Percentiles rank a stretch among this genome's conserved stretches.
Evolutionary conservation across 2,329 filamentous ascomycete genomes (phyloP).

Genomic region (Xylogone sp.): DNA sequence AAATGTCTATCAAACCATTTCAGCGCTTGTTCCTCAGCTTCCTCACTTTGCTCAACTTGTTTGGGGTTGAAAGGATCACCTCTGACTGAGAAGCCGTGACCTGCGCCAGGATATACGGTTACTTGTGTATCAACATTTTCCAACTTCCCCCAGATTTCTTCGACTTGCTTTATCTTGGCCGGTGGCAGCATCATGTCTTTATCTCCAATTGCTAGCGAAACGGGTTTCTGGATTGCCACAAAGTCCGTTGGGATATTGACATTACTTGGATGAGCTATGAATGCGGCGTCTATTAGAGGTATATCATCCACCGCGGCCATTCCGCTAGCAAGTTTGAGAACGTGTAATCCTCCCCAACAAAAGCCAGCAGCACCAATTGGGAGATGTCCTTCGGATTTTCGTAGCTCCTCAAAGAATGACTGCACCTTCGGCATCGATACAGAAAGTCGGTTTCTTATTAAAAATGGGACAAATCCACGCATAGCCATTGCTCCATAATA

Average conservation of each 20-base stretch:
- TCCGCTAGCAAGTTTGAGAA: constrained; percentile 38
- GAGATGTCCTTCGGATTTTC: constrained; percentile 19
- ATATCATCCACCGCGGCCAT: constrained; percentile 13
- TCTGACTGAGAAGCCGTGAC: constrained; percentile 34
- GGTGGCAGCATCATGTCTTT: constrained; percentile 34
- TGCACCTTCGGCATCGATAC: constrained; percentile 27
- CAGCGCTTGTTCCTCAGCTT: constrained; percentile 32
- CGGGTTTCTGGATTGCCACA: constrained; percentile 25
- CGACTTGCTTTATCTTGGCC: constrained; percentile 13
- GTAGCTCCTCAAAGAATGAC: constrained; percentile 29
- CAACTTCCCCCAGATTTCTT: constrained; percentile 14
- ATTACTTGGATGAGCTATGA: constrained; percentile 41
- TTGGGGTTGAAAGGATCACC: constrained; percentile 24
- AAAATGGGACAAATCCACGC: constrained; percentile 27
- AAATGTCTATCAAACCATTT: constrained; percentile 21
- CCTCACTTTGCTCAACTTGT: constrained; percentile 21
- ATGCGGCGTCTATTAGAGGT: constrained; percentile 44
- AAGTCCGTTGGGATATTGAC: not conserved
- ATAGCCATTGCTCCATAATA: constrained; percentile 44
- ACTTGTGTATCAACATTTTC: constrained; percentile 21
- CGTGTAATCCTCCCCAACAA: constrained; percentile 57
- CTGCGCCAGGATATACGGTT: constrained; percentile 29
- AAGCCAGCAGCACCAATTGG: constrained; percentile 50
- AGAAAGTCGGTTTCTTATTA: constrained; percentile 18
- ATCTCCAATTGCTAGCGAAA: constrained; percentile 41